phyloP scores from a whole-genome alignment of 1,284 basidiomycete genomes.

The Tylopilus sp. region DNA sequence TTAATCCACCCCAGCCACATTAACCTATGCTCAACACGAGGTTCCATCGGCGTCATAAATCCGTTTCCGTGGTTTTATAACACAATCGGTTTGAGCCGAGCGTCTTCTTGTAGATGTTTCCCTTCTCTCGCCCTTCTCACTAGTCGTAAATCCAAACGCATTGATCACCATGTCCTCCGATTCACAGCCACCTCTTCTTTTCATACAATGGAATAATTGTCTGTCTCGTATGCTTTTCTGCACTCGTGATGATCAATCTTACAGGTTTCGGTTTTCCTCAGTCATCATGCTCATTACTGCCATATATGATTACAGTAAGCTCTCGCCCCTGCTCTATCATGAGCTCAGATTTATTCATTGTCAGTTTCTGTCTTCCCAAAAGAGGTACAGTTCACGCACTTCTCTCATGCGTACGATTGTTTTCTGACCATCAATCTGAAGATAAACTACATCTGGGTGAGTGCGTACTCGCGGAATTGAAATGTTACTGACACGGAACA shows the following conservation, averaged over 20 bases:
- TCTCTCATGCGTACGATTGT: too few species aligned
- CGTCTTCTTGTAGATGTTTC: too few species aligned
- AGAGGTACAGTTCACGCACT: slow-evolving; percentile 1
- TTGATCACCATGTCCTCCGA: too few species aligned
- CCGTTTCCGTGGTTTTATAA: too few species aligned
- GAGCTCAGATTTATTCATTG: not conserved
- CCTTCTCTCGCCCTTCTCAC: too few species aligned
- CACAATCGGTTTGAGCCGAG: too few species aligned
- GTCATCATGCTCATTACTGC: slow-evolving; percentile 6
- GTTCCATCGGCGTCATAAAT: too few species aligned
- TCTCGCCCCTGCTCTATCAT: not conserved
- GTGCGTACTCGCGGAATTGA: not conserved
- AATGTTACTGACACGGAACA: not conserved
- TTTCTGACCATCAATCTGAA: not conserved
- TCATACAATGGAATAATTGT: not conserved
- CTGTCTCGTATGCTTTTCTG: slow-evolving; percentile 1
- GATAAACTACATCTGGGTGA: slow-evolving; percentile 23
- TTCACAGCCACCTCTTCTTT: too few species aligned
- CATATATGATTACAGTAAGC: slow-evolving; percentile 5
- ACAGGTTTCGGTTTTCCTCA: not conserved
- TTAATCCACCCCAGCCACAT: too few species aligned
- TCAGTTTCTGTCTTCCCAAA: slow-evolving; percentile 5
- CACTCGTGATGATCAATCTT: not conserved
- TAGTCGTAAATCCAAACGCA: too few species aligned
- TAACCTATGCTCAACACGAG: too few species aligned